phyloP scores from a whole-genome alignment of 495 filamentous ascomycete species.

The Xylaria venustula region DNA sequence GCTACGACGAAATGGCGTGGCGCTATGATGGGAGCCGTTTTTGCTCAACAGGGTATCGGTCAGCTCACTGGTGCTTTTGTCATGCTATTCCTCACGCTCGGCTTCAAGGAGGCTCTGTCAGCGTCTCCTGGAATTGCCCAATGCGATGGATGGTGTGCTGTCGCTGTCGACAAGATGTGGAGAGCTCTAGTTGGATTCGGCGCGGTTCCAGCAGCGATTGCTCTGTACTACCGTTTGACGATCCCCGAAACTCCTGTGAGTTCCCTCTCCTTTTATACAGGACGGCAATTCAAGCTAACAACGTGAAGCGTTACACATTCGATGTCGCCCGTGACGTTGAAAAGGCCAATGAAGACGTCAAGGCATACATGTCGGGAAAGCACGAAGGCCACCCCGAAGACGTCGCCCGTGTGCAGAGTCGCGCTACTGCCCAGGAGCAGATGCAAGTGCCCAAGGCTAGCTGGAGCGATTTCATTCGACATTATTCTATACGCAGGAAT shows the following conservation, averaged over 20 bases:
- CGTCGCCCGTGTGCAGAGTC: constrained; percentile 50
- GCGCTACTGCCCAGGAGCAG: constrained; percentile 42
- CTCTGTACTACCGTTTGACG: constrained; percentile 77
- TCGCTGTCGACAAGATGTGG: constrained; percentile 87
- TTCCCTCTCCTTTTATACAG: constrained; percentile 38
- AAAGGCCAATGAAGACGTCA: constrained; percentile 64
- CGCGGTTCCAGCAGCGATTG: constrained; percentile 72
- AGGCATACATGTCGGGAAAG: constrained; percentile 60
- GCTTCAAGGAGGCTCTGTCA: constrained; percentile 68
- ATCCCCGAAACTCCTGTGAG: constrained; percentile 79
- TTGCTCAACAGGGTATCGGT: constrained; percentile 81
- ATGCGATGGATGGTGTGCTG: constrained; percentile 63
- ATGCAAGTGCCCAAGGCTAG: constrained; percentile 62
- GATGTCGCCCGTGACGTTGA: constrained; percentile 78
- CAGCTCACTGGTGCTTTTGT: constrained; percentile 71
- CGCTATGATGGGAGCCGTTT: constrained; percentile 69
- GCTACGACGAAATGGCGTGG: constrained; percentile 27
- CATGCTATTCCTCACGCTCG: constrained; percentile 66
- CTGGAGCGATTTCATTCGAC: constrained; percentile 60
- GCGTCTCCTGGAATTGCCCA: constrained; percentile 43
- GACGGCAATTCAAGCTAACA: neutral
- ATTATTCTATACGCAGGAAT: constrained; percentile 67
- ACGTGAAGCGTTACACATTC: constrained; percentile 66
- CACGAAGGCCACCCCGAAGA: constrained; percentile 62
- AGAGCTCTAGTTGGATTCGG: constrained; percentile 74